These are phyloP conservation scores for Skeletonema tropicum DNA, from an alignment of 108 stramenopile species.

Conservation along the genomic window DNA sequence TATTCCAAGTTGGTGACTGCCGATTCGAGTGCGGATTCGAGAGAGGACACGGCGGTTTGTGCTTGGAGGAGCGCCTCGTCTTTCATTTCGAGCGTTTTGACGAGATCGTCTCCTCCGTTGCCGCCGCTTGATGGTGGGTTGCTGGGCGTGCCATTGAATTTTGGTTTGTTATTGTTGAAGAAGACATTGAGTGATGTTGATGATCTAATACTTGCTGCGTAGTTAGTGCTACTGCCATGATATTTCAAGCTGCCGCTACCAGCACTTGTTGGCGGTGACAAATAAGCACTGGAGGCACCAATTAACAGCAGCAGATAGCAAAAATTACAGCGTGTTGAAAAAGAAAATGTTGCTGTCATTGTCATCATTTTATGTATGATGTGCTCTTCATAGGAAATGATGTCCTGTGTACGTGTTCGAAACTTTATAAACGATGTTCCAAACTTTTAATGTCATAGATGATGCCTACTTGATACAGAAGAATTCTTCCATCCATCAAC, in stretches of 20 bases:
- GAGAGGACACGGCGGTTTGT: constrained; percentile 39
- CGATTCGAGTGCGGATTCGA: constrained; percentile 36
- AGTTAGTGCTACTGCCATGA: background rate
- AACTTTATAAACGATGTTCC: too few relatives aligned
- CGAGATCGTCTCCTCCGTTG: constrained; percentile 5
- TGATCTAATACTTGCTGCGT: background rate
- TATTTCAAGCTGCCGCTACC: background rate
- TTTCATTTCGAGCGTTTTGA: constrained; percentile 35
- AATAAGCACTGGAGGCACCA: background rate
- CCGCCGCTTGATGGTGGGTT: background rate
- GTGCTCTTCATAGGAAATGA: background rate
- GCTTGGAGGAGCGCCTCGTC: constrained; percentile 42
- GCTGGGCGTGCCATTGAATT: background rate
- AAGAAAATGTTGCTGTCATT: background rate
- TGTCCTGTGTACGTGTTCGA: too few relatives aligned
- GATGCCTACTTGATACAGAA: background rate
- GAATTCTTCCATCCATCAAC: too few relatives aligned
- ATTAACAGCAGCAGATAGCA: background rate
- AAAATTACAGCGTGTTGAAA: background rate
- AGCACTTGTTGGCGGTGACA: background rate
- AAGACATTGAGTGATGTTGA: background rate
- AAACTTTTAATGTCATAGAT: background rate
- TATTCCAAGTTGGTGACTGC: constrained; percentile 38
- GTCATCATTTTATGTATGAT: background rate
- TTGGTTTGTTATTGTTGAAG: constrained; percentile 1